These are phyloP conservation scores for Casuarina cunninghamiana DNA, from an alignment of 306 rosid genomes.

Conservation along the genomic window DNA sequence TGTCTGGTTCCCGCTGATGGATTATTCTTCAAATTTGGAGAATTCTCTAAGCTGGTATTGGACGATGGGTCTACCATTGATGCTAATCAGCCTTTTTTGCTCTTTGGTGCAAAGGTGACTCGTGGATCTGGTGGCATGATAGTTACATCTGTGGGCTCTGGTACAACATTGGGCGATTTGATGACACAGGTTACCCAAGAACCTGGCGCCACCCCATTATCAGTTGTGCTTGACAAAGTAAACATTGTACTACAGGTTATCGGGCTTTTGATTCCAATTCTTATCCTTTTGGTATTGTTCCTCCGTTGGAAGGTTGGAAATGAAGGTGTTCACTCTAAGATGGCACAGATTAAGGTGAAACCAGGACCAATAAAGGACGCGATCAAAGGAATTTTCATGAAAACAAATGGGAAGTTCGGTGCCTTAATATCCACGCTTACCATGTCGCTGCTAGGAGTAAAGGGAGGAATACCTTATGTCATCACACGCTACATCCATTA, in stretches of 20 bases:
- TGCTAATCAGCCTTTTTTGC: constrained; percentile 17
- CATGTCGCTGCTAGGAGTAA: constrained; percentile 16
- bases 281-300: constrained; percentile 5
- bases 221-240: constrained; percentile 13
- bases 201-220: neutral
- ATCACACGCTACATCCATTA: neutral
- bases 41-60: neutral
- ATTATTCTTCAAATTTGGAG: constrained; percentile 13
- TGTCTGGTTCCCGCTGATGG: constrained; percentile 29
- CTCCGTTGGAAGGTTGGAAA: neutral
- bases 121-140: constrained; percentile 27
- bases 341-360: constrained; percentile 19
- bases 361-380: neutral
- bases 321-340: neutral
- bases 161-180: constrained; percentile 7
- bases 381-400: neutral
- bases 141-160: constrained; percentile 24
- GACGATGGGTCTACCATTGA: constrained; percentile 1
- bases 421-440: constrained; percentile 1
- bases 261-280: constrained; percentile 5
- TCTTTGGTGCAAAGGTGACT: constrained; percentile 23
- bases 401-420: constrained; percentile 8
- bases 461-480: constrained; percentile 16
- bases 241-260: neutral
- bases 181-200: neutral